Evolutionary conservation across 495 filamentous ascomycete species (phyloP).

Genomic region (Aspergillus indologenus): DNA sequence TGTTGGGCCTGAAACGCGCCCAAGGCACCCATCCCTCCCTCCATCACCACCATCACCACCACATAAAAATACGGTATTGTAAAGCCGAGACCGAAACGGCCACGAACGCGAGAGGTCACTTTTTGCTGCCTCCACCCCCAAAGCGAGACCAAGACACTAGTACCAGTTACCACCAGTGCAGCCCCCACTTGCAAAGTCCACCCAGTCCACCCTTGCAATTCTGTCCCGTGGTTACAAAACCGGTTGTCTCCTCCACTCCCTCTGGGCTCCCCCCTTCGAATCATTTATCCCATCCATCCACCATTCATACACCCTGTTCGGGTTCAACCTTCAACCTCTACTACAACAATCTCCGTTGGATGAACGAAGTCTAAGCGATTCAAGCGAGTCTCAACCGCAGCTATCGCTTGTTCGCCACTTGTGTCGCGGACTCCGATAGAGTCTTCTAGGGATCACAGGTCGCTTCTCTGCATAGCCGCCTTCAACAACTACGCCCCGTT

Average conservation of each 20-base stretch:
- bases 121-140: neutral
- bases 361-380: neutral
- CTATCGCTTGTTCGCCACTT: neutral
- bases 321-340: slow-evolving; percentile 9
- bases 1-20: neutral
- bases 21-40: neutral
- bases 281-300: slow-evolving; percentile 3
- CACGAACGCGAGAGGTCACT: no score
- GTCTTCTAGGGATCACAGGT: neutral
- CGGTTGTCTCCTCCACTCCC: neutral
- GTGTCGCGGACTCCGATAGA: neutral
- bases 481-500: neutral
- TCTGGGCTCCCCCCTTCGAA: neutral
- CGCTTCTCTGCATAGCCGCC: neutral
- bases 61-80: neutral
- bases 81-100: neutral
- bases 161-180: neutral
- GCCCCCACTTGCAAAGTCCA: neutral
- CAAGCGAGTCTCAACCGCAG: neutral
- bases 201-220: neutral
- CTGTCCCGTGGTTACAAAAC: slow-evolving; percentile 9
- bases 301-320: slow-evolving; percentile 13
- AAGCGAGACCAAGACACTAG: neutral
- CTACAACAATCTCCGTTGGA: slow-evolving; percentile 1
- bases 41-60: neutral